Conservation (phyloP, 148 eudicot species). For the Rhododendron mucronatum region DNA sequence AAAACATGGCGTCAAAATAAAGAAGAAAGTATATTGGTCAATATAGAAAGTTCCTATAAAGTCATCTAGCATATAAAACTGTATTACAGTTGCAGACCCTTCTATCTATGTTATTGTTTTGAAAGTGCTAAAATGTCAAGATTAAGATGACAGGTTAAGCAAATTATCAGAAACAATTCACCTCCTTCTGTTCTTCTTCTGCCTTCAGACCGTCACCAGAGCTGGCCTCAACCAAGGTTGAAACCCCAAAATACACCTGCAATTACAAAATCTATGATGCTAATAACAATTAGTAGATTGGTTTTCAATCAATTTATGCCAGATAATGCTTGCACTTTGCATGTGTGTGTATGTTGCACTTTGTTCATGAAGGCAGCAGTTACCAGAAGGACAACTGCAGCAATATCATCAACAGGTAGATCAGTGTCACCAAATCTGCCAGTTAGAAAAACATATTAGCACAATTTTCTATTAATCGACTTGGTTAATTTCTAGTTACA, state of each 20-base stretch:
- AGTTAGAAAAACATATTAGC: constrained; percentile 9
- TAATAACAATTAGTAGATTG: not conserved
- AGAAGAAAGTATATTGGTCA: not conserved
- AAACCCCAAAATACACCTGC: constrained; percentile 93
- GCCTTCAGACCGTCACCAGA: constrained; percentile 76
- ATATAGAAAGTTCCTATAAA: not conserved
- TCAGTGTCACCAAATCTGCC: constrained; percentile 78
- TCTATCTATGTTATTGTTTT: not conserved
- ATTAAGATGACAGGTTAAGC: not conserved
- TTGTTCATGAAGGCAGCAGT: constrained; percentile 2
- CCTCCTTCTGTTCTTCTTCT: constrained; percentile 99
- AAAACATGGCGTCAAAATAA: not conserved
- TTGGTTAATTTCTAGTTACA: constrained; percentile 9
- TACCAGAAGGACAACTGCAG: constrained; percentile 93
- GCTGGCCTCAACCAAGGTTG: constrained; percentile 79
- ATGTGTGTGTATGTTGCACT: not conserved
- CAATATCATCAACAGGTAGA: constrained; percentile 91
- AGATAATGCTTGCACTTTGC: not conserved
- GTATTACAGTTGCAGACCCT: not conserved
- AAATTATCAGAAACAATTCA: constrained; percentile 13
- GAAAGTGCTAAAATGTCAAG: not conserved
- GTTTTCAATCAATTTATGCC: constrained; percentile 1
- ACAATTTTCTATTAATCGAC: constrained; percentile 3
- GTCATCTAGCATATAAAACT: not conserved
- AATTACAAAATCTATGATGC: not conserved